Evolutionary conservation across 148 eudicot genomes (phyloP).

Genomic region (Dianthus caryophyllus): DNA sequence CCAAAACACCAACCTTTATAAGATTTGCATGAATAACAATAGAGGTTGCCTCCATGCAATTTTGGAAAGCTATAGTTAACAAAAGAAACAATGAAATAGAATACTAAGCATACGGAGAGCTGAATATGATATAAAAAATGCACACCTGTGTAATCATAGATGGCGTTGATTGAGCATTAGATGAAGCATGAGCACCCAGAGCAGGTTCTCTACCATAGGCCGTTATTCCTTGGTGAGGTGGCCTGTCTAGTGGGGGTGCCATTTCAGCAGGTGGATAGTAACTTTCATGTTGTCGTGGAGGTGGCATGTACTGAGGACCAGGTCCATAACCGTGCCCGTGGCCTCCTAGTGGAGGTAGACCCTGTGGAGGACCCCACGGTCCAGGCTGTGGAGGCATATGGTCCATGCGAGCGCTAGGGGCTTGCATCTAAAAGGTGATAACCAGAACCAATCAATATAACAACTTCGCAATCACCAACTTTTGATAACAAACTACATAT

Average conservation of each 20-base stretch:
- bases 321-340: conserved; percentile 61
- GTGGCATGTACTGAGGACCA: conserved; percentile 62
- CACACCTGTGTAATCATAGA: conserved; percentile 72
- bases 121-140: not conserved
- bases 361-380: conserved; percentile 77
- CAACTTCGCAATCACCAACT: not conserved
- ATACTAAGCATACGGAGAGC: not conserved
- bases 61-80: not conserved
- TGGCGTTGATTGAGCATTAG: conserved; percentile 53
- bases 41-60: not conserved
- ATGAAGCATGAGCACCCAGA: conserved; percentile 42
- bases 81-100: not conserved
- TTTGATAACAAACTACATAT: not conserved
- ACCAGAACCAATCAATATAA: not conserved
- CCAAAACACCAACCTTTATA: not conserved
- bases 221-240: conserved; percentile 72
- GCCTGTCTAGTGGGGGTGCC: conserved; percentile 58
- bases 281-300: conserved; percentile 60
- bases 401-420: conserved; percentile 48
- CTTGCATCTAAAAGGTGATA: conserved; percentile 62
- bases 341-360: conserved; percentile 48
- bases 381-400: conserved; percentile 55
- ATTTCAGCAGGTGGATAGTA: conserved; percentile 68
- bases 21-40: not conserved
- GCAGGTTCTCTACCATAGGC: conserved; percentile 83